A percentile compares a stretch with the other conserved stretches of the same genome.
phyloP scores from a whole-genome alignment of 148 eudicot species.

The Talinum fruticosum region DNA sequence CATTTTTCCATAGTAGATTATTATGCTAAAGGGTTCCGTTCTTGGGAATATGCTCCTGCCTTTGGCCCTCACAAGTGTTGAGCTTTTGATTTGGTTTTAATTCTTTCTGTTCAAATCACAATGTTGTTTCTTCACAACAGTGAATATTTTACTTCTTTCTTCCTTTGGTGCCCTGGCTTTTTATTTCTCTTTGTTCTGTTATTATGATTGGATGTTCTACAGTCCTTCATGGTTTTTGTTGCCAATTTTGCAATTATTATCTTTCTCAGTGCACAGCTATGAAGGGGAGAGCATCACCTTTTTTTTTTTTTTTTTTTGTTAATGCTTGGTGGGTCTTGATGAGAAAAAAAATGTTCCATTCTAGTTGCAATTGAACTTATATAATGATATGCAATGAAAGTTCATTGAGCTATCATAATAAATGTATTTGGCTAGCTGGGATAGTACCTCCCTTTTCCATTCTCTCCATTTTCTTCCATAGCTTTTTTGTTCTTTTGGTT shows the following conservation, averaged over 20 bases:
- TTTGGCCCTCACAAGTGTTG: conserved; percentile 32
- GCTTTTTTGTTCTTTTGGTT: conserved; percentile 3
- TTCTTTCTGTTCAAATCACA: conserved; percentile 20
- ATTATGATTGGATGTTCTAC: conserved; percentile 27
- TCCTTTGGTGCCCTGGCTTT: conserved; percentile 26
- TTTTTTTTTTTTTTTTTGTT: not conserved
- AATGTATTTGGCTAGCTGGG: conserved; percentile 9
- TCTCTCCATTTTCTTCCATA: conserved; percentile 4
- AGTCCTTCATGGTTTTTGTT: conserved; percentile 17
- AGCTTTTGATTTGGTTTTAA: conserved; percentile 22
- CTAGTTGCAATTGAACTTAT: conserved; percentile 18
- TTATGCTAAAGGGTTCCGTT: conserved; percentile 23
- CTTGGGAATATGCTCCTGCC: conserved; percentile 32
- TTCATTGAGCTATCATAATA: conserved; percentile 21
- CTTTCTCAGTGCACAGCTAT: not conserved
- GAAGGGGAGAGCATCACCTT: conserved; percentile 15
- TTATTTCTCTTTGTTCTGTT: conserved; percentile 24
- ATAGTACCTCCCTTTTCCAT: conserved; percentile 9
- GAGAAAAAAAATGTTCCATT: conserved; percentile 19
- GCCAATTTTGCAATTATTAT: conserved; percentile 3
- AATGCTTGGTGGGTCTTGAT: conserved; percentile 25
- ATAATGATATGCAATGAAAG: conserved; percentile 15
- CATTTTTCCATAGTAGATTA: conserved; percentile 22
- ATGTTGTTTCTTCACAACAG: conserved; percentile 36
- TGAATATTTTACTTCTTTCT: conserved; percentile 31